Evolutionary conservation across 192 early-diverging fungal species (phyloP).

Genomic region (Coemansia sp.): DNA sequence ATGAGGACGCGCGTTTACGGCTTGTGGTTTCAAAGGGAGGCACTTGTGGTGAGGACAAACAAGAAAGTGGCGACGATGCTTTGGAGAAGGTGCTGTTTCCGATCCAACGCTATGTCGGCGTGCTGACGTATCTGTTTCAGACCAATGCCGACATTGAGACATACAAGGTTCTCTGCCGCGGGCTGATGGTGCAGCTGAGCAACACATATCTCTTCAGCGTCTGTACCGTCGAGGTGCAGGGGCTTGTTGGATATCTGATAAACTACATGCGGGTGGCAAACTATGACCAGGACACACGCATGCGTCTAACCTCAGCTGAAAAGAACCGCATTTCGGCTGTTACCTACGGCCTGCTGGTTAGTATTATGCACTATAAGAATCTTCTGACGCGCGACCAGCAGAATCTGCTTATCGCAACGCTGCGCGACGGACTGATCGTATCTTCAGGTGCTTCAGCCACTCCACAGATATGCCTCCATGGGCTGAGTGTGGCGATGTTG

Average conservation of each 20-base stretch:
- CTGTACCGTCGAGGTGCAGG: constrained; percentile 56
- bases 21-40: constrained; percentile 12
- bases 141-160: constrained; percentile 72
- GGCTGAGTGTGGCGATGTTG: constrained; percentile 73
- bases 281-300: constrained; percentile 25
- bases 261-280: constrained; percentile 56
- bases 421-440: constrained; percentile 68
- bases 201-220: constrained; percentile 73
- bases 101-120: constrained; percentile 59
- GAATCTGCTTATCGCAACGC: constrained; percentile 70
- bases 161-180: constrained; percentile 65
- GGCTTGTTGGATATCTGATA: constrained; percentile 64
- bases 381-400: constrained; percentile 65
- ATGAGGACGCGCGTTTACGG: constrained; percentile 42
- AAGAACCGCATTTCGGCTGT: constrained; percentile 22
- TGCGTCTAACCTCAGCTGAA: constrained; percentile 18
- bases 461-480: constrained; percentile 79
- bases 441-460: constrained; percentile 60
- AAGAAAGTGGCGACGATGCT: neutral
- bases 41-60: neutral
- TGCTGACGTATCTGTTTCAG: constrained; percentile 61
- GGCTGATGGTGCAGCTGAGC: constrained; percentile 67
- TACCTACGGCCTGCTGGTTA: constrained; percentile 33
- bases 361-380: constrained; percentile 49
- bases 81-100: constrained; percentile 39